Conservation (phyloP, 129 eudicot species). For the Artemisia annua region DNA sequence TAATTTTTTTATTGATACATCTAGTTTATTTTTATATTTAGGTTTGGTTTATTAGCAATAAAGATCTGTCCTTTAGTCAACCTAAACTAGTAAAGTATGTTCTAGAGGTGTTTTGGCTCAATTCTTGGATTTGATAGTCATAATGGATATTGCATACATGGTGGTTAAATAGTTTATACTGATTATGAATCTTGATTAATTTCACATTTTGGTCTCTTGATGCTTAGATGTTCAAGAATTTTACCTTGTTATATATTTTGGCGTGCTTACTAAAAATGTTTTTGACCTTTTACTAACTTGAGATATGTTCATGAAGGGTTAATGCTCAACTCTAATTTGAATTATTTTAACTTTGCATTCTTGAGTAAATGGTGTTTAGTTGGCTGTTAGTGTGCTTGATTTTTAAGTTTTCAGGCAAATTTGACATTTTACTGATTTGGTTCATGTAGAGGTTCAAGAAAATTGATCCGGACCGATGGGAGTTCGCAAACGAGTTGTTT, state of each 20-base stretch:
- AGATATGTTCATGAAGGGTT: too few species aligned
- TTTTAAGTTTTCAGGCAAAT: too few species aligned
- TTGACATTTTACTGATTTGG: slow-evolving; percentile 4
- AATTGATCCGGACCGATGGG: slow-evolving; percentile 80
- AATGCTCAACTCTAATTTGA: too few species aligned
- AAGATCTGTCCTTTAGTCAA: slow-evolving; percentile 9
- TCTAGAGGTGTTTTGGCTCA: not conserved
- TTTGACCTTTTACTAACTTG: too few species aligned
- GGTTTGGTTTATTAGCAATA: not conserved
- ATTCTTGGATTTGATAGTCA: not conserved
- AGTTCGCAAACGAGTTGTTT: slow-evolving; percentile 73
- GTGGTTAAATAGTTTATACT: slow-evolving; percentile 2
- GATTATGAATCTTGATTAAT: too few species aligned
- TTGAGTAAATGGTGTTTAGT: not conserved
- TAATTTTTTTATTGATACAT: not conserved
- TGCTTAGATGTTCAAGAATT: too few species aligned
- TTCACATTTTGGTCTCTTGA: too few species aligned
- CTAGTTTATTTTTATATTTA: not conserved
- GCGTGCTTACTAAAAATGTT: too few species aligned
- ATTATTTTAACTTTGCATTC: too few species aligned
- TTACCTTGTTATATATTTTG: too few species aligned
- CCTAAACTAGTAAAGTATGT: not conserved
- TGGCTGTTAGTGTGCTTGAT: not conserved
- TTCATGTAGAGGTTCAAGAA: slow-evolving; percentile 74
- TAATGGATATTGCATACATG: not conserved